A percentile compares a stretch with the other conserved stretches of the same genome.
Conservation (phyloP, 2,329 filamentous ascomycete species). For the Neonectria magnoliae region DNA sequence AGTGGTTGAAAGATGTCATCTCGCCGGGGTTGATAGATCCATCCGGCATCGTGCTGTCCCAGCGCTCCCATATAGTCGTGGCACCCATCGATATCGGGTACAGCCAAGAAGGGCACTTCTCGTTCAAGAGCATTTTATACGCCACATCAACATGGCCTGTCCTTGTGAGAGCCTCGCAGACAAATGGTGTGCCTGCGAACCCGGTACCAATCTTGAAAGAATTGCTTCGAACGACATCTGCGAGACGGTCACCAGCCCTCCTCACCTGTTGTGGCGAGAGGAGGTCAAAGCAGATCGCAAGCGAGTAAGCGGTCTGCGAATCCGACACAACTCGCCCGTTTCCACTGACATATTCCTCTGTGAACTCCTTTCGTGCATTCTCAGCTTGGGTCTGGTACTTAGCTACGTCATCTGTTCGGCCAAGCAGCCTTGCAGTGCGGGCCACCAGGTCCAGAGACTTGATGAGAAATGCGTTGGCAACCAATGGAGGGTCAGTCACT, state of each 20-base stretch:
- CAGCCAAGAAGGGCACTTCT: conserved; percentile 49
- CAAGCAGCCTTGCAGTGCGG: conserved; percentile 47
- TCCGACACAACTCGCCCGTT: conserved; percentile 36
- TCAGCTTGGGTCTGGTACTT: conserved; percentile 28
- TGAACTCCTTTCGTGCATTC: conserved; percentile 28
- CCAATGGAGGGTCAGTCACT: conserved; percentile 52
- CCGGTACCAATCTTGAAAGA: conserved; percentile 36
- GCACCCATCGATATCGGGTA: conserved; percentile 52
- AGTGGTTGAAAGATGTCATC: conserved; percentile 57
- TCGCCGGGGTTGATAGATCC: conserved; percentile 51
- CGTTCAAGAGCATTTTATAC: conserved; percentile 52
- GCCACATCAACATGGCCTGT: conserved; percentile 35
- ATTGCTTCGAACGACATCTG: conserved; percentile 31
- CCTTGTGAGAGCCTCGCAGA: conserved; percentile 34
- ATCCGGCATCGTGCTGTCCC: conserved; percentile 52
- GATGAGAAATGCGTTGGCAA: conserved; percentile 59
- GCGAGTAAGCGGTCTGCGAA: conserved; percentile 37
- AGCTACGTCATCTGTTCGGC: conserved; percentile 30
- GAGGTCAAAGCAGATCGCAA: conserved; percentile 37
- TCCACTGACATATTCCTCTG: conserved; percentile 35
- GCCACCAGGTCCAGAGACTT: conserved; percentile 52
- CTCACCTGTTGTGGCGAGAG: conserved; percentile 15
- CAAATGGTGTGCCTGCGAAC: conserved; percentile 53
- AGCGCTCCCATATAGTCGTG: conserved; percentile 56
- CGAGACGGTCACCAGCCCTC: conserved; percentile 28